A percentile compares a stretch with the other conserved stretches of the same genome.
phyloP scores from a whole-genome alignment of 176 grass and related monocot genomes.

The Avena atlantica region DNA sequence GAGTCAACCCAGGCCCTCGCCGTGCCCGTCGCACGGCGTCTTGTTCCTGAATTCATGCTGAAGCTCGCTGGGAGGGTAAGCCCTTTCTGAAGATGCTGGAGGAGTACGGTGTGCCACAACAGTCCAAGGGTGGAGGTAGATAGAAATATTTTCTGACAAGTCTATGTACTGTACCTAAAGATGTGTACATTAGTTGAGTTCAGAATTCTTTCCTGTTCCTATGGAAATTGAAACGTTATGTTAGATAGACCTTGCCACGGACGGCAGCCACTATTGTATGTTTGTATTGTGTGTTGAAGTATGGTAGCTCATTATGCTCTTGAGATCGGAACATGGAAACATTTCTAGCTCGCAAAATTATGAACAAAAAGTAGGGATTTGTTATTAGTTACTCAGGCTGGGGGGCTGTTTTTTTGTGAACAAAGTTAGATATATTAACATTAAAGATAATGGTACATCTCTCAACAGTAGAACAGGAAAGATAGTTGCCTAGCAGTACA shows the following conservation, averaged over 20 bases:
- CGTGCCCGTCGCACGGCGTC: constrained; percentile 67
- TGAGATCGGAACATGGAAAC: not conserved
- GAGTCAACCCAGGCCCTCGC: constrained; percentile 29
- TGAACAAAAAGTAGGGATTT: not conserved
- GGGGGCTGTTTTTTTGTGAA: no score
- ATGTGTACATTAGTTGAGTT: constrained; percentile 11
- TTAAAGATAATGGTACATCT: no score
- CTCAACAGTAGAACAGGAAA: no score
- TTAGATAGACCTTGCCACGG: not conserved
- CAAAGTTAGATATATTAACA: no score
- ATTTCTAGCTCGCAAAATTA: not conserved
- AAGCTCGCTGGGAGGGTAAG: constrained; percentile 80
- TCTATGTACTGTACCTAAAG: not conserved
- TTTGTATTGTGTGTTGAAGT: not conserved
- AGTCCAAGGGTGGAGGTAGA: not conserved
- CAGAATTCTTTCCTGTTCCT: not conserved
- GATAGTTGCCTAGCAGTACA: no score
- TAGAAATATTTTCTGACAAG: not conserved
- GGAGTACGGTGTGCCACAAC: no score
- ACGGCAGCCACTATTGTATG: not conserved
- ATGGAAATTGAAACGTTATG: not conserved
- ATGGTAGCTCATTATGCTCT: not conserved
- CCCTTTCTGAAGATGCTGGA: constrained; percentile 64
- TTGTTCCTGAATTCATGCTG: constrained; percentile 93
- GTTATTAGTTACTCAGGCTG: not conserved